phyloP scores from a whole-genome alignment of 805 yeast species.

The Pichia pseudocactophila region DNA sequence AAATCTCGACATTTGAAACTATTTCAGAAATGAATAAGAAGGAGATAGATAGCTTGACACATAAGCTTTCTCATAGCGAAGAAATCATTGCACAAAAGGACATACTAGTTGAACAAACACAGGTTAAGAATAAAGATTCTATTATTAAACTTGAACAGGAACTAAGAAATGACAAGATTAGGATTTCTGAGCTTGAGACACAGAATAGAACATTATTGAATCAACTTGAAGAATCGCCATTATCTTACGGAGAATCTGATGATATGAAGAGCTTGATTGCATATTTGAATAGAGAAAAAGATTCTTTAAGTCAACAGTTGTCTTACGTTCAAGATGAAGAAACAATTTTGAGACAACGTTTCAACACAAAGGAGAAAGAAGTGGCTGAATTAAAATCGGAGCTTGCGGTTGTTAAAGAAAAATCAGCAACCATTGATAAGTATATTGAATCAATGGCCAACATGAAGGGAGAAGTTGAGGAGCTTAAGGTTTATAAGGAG shows the following conservation, averaged over 20 bases:
- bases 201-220: slow-evolving; percentile 62
- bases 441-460: slow-evolving; percentile 16
- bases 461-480: slow-evolving; percentile 22
- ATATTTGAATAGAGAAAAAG: slow-evolving; percentile 67
- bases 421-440: slow-evolving; percentile 16
- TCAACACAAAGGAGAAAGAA: slow-evolving; percentile 40
- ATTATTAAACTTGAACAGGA: slow-evolving; percentile 37
- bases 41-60: slow-evolving; percentile 18
- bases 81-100: slow-evolving; percentile 28
- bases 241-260: slow-evolving; percentile 14
- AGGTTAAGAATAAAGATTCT: slow-evolving; percentile 39
- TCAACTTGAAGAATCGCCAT: slow-evolving; percentile 42
- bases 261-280: slow-evolving; percentile 46
- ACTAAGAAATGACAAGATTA: slow-evolving; percentile 34
- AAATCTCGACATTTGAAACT: slow-evolving; percentile 19
- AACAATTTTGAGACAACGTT: slow-evolving; percentile 40
- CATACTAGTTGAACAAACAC: slow-evolving; percentile 27
- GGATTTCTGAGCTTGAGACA: slow-evolving; percentile 48
- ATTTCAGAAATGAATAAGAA: slow-evolving; percentile 5
- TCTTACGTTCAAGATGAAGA: slow-evolving; percentile 46
- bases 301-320: slow-evolving; percentile 52
- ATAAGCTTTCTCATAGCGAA: slow-evolving; percentile 30
- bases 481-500: slow-evolving; percentile 24
- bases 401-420: slow-evolving; percentile 26
- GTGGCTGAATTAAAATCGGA: slow-evolving; percentile 45